Percentiles rank a stretch among this genome's conserved stretches.
phyloP scores from a whole-genome alignment of 352 stramenopile species.

The Phytopythium sindhum region DNA sequence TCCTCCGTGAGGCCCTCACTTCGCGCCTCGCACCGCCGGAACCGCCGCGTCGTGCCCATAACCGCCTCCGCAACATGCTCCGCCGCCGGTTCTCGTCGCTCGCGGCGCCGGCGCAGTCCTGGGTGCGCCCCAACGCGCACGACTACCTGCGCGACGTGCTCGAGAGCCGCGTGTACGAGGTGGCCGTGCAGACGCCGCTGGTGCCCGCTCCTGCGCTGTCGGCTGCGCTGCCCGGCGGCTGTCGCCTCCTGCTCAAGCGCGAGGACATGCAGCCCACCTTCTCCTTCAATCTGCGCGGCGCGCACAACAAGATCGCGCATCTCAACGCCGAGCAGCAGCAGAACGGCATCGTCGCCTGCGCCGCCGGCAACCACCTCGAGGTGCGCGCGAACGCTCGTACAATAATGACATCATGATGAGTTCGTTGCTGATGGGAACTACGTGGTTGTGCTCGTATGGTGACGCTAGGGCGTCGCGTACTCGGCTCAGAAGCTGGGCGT shows the following conservation, averaged over 20 bases:
- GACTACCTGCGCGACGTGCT: constrained; percentile 79
- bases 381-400: constrained; percentile 12
- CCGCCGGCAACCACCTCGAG: constrained; percentile 96
- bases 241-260: constrained; percentile 89
- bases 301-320: constrained; percentile 99
- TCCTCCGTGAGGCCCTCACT: constrained; percentile 1
- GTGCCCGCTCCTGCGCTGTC: constrained; percentile 53
- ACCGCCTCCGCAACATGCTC: constrained; percentile 27
- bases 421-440: not conserved
- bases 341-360: constrained; percentile 78
- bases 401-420: not conserved
- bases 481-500: constrained; percentile 92
- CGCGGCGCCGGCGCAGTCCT: constrained; percentile 25
- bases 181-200: constrained; percentile 74
- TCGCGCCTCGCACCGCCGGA: not conserved
- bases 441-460: not conserved
- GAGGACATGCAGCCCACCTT: constrained; percentile 98
- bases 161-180: constrained; percentile 84
- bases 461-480: constrained; percentile 88
- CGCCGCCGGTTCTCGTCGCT: constrained; percentile 30
- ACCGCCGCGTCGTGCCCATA: too few species aligned
- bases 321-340: constrained; percentile 76
- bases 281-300: constrained; percentile 97
- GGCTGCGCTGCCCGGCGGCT: constrained; percentile 47
- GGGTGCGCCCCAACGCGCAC: constrained; percentile 63